Base-by-base conservation (phyloP, 2,329 filamentous ascomycete species). In the Venturia nashicola region DNA sequence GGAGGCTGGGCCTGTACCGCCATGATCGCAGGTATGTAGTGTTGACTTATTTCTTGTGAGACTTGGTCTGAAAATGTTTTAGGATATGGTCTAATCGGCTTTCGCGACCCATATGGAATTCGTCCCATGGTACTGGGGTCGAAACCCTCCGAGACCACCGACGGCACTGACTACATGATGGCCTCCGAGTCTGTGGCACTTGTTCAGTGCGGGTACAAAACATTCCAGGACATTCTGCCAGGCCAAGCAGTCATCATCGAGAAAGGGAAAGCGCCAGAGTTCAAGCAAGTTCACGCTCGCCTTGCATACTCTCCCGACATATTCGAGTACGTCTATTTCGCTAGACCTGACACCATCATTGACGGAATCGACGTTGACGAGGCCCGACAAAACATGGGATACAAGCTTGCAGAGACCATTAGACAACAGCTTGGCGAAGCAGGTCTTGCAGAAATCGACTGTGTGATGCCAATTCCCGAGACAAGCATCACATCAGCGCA, bases 281-380 rank as follows among this genome's bases (percentile, higher is more conserved):
- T 92, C 78, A 80, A 82, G 67, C 90, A 96, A 74, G 85, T 96
- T 16, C 83, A 86, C 48, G 76, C 83, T 65, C 81, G 82, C 68
- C 81, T 83, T 69, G 80, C 82, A 18, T 96, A 96, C 72, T 86
- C 88, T 1, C 91, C 91, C 0, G 91, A 96, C 72, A 88, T 91
- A 66, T 94, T 95, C 70, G 90, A 95, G 75, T 91, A 86, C 67
- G 88, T 96, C 65, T 96, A 96, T 77, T 91, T 96, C 70, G 87
- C 90, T 16, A 82, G 91, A 1, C 90, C 90, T 0, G 91, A 96
- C 74, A 87, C 85, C 0, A 80, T 86, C 68, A 93, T 96, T 65
- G 91, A 96, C 71, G 91, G 90, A 20, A 95, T 96, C 68, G 91
- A 89, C 64, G 89, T 97, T 34, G 86, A 96, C 72, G 84, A 86